A percentile compares a stretch with the other conserved stretches of the same genome.
These are phyloP conservation scores for Tuctoria greenei DNA, from an alignment of 176 grass and related monocot genomes.

Conservation along the genomic window DNA sequence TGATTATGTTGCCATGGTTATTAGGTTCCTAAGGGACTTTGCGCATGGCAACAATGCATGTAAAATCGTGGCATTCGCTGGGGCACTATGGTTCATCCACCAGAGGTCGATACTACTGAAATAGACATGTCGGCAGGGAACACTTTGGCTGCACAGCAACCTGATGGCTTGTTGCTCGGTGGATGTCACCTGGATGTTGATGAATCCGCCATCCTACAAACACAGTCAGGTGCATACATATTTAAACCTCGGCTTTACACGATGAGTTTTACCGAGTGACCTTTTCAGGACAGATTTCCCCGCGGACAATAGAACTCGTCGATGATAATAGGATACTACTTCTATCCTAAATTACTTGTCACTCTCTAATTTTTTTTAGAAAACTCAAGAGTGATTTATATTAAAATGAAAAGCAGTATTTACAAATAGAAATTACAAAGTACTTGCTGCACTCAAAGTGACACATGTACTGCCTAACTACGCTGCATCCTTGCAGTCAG, in stretches of 20 bases:
- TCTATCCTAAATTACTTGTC: too few relatives aligned
- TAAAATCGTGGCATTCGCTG: conserved; percentile 6
- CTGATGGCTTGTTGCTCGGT: conserved; percentile 31
- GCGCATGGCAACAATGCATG: conserved; percentile 75
- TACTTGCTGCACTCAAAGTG: too few relatives aligned
- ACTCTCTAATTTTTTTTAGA: too few relatives aligned
- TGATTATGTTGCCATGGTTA: conserved; percentile 7
- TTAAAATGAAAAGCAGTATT: too few relatives aligned
- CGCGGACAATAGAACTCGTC: conserved; percentile 59
- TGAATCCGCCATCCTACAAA: conserved; percentile 48
- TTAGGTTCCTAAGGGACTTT: conserved; percentile 78
- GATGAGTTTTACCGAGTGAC: too few relatives aligned
- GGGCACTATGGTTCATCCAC: conserved; percentile 16
- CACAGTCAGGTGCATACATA: not conserved
- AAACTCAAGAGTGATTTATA: too few relatives aligned
- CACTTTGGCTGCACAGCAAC: conserved; percentile 48
- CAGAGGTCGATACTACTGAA: conserved; percentile 42
- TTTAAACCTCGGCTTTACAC: not conserved
- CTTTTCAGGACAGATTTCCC: conserved; percentile 26
- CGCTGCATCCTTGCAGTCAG: too few relatives aligned
- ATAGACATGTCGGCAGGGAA: conserved; percentile 39
- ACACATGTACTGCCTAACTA: too few relatives aligned
- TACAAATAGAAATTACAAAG: too few relatives aligned
- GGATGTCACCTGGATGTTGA: conserved; percentile 52
- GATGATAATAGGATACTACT: conserved; percentile 56